Percentiles rank a stretch among this genome's conserved stretches.
Evolutionary conservation across 2,329 filamentous ascomycete species (phyloP).

Genomic region (Penicillium olsonii): DNA sequence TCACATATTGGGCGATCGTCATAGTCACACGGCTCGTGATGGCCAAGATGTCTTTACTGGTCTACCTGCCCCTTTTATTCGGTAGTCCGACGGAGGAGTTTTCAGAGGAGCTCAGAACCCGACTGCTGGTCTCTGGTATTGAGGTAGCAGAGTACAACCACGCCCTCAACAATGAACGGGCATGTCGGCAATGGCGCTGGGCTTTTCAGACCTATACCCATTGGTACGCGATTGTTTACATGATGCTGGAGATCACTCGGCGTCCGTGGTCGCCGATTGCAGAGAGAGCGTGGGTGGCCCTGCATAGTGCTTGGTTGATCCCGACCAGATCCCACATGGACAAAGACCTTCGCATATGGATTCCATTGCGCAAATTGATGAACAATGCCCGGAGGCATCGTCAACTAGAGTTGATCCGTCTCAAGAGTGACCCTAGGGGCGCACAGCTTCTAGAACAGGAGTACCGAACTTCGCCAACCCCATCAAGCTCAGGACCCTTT

Average conservation of each 20-base stretch:
- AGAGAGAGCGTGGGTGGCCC: slow-evolving; percentile 52
- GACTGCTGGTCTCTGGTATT: slow-evolving; percentile 41
- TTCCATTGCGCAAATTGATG: slow-evolving; percentile 37
- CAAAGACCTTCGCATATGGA: slow-evolving; percentile 37
- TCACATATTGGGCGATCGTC: slow-evolving; percentile 53
- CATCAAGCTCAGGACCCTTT: slow-evolving; percentile 32
- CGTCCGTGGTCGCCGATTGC: slow-evolving; percentile 49
- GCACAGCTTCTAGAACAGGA: slow-evolving; percentile 11
- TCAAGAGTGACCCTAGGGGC: slow-evolving; percentile 29
- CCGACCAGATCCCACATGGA: slow-evolving; percentile 31
- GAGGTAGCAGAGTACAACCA: slow-evolving; percentile 54
- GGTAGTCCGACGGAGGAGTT: slow-evolving; percentile 31
- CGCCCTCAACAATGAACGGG: slow-evolving; percentile 53
- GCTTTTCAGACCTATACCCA: slow-evolving; percentile 61
- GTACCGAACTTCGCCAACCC: slow-evolving; percentile 13
- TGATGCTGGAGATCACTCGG: slow-evolving; percentile 54
- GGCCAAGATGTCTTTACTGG: slow-evolving; percentile 48
- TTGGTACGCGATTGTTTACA: slow-evolving; percentile 61
- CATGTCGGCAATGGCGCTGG: slow-evolving; percentile 58
- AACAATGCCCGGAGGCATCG: slow-evolving; percentile 34
- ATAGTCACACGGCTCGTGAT: slow-evolving; percentile 44
- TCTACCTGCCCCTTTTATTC: slow-evolving; percentile 57
- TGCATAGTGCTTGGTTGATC: slow-evolving; percentile 48
- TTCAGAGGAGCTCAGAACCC: slow-evolving; percentile 37
- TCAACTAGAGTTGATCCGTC: slow-evolving; percentile 31